phyloP scores from a whole-genome alignment of 2,329 filamentous ascomycete species.

The Aspergillus clavatus region DNA sequence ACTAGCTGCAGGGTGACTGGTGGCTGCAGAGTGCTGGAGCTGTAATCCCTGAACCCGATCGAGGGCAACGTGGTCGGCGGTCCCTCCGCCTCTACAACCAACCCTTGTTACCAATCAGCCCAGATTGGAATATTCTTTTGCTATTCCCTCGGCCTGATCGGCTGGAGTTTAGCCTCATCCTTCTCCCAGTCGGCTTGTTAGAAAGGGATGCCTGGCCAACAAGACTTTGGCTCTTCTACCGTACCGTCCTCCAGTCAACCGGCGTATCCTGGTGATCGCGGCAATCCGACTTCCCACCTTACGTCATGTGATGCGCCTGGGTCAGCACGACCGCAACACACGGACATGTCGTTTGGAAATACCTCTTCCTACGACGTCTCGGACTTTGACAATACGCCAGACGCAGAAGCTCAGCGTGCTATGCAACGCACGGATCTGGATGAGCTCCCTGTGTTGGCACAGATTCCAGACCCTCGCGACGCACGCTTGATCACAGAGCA shows the following conservation, averaged over 20 bases:
- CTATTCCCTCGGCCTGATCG: not conserved
- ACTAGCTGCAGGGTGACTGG: constrained; percentile 18
- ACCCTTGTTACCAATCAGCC: constrained; percentile 12
- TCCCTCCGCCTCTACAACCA: constrained; percentile 4
- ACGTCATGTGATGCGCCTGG: constrained; percentile 12
- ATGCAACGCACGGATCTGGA: not conserved
- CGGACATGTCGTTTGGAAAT: constrained; percentile 7
- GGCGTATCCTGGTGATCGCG: constrained; percentile 8
- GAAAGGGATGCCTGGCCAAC: constrained; percentile 16
- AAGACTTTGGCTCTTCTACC: constrained; percentile 10
- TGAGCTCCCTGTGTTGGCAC: not conserved
- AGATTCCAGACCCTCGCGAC: not conserved
- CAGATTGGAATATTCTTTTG: not conserved
- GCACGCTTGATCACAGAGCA: not conserved
- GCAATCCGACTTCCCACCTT: constrained; percentile 5
- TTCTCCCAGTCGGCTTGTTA: not conserved
- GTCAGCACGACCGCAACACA: constrained; percentile 5
- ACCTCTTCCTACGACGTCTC: constrained; percentile 2
- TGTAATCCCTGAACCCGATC: constrained; percentile 17
- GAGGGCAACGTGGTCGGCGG: constrained; percentile 17
- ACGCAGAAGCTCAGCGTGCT: not conserved
- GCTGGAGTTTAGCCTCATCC: not conserved
- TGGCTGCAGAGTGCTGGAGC: constrained; percentile 11
- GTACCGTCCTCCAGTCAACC: constrained; percentile 5
- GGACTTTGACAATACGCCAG: not conserved